Evolutionary conservation across 164 flowering plant genomes (phyloP).

Genomic region (Saururus chinensis): DNA sequence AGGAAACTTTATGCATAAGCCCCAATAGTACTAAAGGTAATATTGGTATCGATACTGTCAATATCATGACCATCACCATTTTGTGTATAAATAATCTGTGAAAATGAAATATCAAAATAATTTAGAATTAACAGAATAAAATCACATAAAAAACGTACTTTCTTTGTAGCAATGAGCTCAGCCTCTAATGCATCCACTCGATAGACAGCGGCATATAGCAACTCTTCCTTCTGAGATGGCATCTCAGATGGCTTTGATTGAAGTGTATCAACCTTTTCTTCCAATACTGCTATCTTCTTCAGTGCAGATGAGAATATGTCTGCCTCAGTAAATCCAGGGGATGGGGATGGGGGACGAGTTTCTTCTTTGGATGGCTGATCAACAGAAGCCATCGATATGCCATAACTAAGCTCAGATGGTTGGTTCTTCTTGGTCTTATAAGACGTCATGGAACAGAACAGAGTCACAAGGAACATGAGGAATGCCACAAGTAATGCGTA

Average conservation of each 20-base stretch:
- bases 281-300: conserved; percentile 70
- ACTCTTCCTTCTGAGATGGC: conserved; percentile 89
- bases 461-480: conserved; percentile 39
- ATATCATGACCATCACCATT: background rate
- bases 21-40: too few relatives aligned
- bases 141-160: conserved; percentile 24
- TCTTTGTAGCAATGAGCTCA: conserved; percentile 86
- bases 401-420: conserved; percentile 16
- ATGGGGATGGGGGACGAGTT: conserved; percentile 49
- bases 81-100: too few relatives aligned
- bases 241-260: conserved; percentile 71
- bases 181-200: conserved; percentile 99
- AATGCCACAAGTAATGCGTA: conserved; percentile 39
- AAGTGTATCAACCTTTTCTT: conserved; percentile 66
- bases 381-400: background rate
- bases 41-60: background rate
- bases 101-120: background rate
- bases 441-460: conserved; percentile 28
- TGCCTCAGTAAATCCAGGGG: conserved; percentile 33
- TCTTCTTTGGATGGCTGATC: conserved; percentile 37
- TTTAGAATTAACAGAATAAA: background rate
- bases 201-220: conserved; percentile 90
- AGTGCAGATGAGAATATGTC: conserved; percentile 40
- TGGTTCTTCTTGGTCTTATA: conserved; percentile 31
- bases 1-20: too few relatives aligned